Conservation (phyloP, 2,329 filamentous ascomycete genomes). For the Pseudocercospora crystallina region DNA sequence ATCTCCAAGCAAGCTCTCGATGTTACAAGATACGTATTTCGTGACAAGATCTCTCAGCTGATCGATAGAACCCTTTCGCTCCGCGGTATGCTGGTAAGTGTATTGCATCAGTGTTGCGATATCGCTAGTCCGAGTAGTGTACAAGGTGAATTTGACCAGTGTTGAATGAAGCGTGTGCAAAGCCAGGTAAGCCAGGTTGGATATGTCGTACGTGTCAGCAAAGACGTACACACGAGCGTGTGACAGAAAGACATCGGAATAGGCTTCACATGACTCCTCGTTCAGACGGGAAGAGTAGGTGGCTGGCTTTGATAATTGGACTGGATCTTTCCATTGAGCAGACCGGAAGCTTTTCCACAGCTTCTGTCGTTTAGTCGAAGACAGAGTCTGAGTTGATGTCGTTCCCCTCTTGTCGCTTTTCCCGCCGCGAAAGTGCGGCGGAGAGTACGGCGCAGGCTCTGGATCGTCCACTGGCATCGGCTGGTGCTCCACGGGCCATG, state of each 20-base stretch:
- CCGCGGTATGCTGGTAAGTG: background rate
- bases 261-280: conserved; percentile 6
- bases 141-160: background rate
- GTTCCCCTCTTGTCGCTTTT: too few relatives aligned
- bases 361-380: background rate
- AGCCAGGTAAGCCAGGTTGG: background rate
- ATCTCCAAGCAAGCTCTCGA: background rate
- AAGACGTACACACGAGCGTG: conserved; percentile 13
- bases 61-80: background rate
- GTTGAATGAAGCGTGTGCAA: conserved; percentile 8
- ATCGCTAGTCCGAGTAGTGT: background rate
- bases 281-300: background rate
- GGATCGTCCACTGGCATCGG: too few relatives aligned
- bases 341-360: conserved; percentile 1
- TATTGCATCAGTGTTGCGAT: conserved; percentile 7
- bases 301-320: conserved; percentile 31
- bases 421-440: too few relatives aligned
- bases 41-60: conserved; percentile 5
- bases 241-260: conserved; percentile 10
- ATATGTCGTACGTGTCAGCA: conserved; percentile 9
- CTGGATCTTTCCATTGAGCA: background rate
- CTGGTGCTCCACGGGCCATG: too few relatives aligned
- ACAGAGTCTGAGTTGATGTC: background rate
- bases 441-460: too few relatives aligned
- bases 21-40: conserved; percentile 10